Evolutionary conservation across 768 basidiomycete genomes (phyloP).

Genomic region (Leccinum longicurvipes): DNA sequence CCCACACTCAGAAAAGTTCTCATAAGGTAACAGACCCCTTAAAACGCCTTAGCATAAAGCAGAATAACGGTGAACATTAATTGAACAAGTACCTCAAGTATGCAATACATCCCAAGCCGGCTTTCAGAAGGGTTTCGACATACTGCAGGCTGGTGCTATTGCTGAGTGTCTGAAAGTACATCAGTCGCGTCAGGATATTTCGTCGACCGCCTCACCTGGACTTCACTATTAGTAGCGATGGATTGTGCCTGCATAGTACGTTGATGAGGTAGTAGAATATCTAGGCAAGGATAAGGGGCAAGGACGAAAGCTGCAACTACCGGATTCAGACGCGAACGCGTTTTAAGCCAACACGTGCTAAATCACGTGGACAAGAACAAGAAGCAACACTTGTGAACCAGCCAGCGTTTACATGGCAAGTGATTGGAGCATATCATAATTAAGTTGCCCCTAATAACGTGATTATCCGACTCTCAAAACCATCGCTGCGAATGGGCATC

Average conservation of each 20-base stretch:
- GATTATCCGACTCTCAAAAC: slow-evolving; percentile 74
- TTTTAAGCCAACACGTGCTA: slow-evolving; percentile 7
- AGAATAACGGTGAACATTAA: background rate
- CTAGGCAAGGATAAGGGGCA: background rate
- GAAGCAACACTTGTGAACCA: too few species aligned
- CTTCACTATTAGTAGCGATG: slow-evolving; percentile 16
- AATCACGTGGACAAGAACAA: slow-evolving; percentile 20
- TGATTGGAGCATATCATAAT: slow-evolving; percentile 11
- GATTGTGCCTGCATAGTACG: slow-evolving; percentile 27
- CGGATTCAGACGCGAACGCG: slow-evolving; percentile 11
- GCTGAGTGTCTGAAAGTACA: slow-evolving; percentile 41
- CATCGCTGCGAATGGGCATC: slow-evolving; percentile 94
- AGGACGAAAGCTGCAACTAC: background rate
- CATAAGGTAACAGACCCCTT: slow-evolving; percentile 74
- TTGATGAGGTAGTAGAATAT: background rate
- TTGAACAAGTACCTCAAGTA: slow-evolving; percentile 56
- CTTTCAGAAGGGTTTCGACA: slow-evolving; percentile 68
- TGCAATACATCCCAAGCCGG: slow-evolving; percentile 73
- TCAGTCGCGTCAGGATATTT: slow-evolving; percentile 2
- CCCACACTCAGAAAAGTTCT: slow-evolving; percentile 72
- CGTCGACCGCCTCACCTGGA: slow-evolving; percentile 17
- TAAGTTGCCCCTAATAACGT: slow-evolving; percentile 50
- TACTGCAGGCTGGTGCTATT: slow-evolving; percentile 62
- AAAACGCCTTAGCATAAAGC: slow-evolving; percentile 9
- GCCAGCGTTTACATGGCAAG: background rate